Percentiles rank a stretch among this genome's conserved stretches.
These are phyloP conservation scores for Neocatenulostroma microsporum DNA, from an alignment of 2,329 filamentous ascomycete genomes.

Conservation along the genomic window DNA sequence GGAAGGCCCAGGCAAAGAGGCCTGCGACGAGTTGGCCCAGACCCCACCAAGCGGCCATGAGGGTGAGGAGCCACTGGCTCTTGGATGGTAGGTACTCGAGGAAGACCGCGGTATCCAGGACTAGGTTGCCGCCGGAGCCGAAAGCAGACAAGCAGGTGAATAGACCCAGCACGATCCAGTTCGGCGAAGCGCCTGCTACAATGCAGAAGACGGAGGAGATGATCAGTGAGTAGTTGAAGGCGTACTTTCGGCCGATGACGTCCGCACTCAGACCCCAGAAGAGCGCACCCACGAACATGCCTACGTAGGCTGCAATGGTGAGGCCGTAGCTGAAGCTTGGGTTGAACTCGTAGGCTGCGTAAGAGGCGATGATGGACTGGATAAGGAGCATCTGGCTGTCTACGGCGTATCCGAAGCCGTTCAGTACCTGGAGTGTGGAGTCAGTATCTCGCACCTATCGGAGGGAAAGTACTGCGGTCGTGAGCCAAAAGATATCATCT, in stretches of 20 bases:
- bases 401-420: conserved; percentile 55
- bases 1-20: conserved; percentile 48
- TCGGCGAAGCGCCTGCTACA: conserved; percentile 59
- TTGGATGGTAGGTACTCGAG: conserved; percentile 50
- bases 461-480: too few relatives aligned
- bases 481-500: too few relatives aligned
- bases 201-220: conserved; percentile 56
- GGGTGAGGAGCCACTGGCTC: conserved; percentile 57
- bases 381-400: conserved; percentile 52
- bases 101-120: conserved; percentile 56
- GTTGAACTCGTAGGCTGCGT: conserved; percentile 53
- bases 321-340: conserved; percentile 47
- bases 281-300: conserved; percentile 49
- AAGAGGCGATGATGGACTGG: conserved; percentile 54
- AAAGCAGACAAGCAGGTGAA: conserved; percentile 44
- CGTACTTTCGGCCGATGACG: conserved; percentile 58
- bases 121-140: conserved; percentile 52
- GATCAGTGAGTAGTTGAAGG: conserved; percentile 61
- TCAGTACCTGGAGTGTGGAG: too few relatives aligned
- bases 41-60: conserved; percentile 54
- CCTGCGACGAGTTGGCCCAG: conserved; percentile 45
- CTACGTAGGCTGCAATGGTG: conserved; percentile 53
- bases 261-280: conserved; percentile 64
- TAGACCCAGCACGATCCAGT: conserved; percentile 56
- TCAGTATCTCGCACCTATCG: too few relatives aligned